Evolutionary conservation across 208 protist species (phyloP).

Genomic region (Wallacemonas collosoma): DNA sequence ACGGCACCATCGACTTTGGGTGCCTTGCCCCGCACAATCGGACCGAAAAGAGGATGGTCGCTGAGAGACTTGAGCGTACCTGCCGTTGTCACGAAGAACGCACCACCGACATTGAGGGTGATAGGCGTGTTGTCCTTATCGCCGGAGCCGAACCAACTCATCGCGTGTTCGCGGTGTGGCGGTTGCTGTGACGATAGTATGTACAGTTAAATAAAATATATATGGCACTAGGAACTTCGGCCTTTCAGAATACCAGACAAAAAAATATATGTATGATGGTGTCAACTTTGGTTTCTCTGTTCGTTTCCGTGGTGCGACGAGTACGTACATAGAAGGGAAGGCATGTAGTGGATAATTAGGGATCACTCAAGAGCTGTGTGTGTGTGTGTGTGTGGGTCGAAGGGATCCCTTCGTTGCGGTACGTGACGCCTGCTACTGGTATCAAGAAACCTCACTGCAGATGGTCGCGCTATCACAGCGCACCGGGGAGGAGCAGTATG

Average conservation of each 20-base stretch:
- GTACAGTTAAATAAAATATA: too few species aligned
- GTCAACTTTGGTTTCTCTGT: conserved; percentile 13
- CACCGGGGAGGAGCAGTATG: too few species aligned
- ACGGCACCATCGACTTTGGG: conserved; percentile 55
- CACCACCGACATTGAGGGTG: conserved; percentile 67
- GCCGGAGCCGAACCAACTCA: conserved; percentile 12
- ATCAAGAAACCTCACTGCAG: neutral
- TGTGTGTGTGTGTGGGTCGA: too few species aligned
- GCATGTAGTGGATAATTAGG: too few species aligned
- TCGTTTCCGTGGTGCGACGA: neutral
- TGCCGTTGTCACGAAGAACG: conserved; percentile 46
- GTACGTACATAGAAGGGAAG: too few species aligned
- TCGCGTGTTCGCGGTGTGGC: neutral
- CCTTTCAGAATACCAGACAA: neutral
- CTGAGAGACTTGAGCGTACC: conserved; percentile 34
- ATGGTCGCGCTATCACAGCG: neutral
- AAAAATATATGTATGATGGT: conserved; percentile 16
- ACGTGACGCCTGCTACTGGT: too few species aligned
- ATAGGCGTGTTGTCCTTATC: conserved; percentile 25
- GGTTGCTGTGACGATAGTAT: neutral
- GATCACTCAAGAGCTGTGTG: too few species aligned
- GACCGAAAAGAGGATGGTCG: conserved; percentile 51
- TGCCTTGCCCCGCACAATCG: conserved; percentile 49
- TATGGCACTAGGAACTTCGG: too few species aligned
- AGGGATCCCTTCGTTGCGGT: too few species aligned